phyloP scores from a whole-genome alignment of 2,329 filamentous ascomycete genomes.

The Cladosporium sp. region DNA sequence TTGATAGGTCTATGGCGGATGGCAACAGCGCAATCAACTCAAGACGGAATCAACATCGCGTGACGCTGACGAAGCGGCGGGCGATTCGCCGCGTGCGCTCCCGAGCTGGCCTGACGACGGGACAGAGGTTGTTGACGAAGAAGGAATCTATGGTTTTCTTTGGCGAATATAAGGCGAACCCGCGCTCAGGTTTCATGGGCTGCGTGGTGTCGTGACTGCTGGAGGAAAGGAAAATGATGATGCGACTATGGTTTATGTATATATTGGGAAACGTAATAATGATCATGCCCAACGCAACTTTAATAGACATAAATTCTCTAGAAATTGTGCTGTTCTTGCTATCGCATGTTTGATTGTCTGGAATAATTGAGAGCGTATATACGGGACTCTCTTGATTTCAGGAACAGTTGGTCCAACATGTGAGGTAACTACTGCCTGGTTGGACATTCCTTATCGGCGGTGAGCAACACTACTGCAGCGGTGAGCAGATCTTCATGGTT shows the following conservation, averaged over 20 bases:
- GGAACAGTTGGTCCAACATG: not conserved
- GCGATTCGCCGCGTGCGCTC: not conserved
- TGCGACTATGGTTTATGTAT: not conserved
- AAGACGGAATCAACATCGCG: not conserved
- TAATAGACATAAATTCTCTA: too few relatives aligned
- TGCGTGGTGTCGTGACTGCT: conserved; percentile 11
- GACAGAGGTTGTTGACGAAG: conserved; percentile 4
- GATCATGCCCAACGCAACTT: not conserved
- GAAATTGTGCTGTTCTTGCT: not conserved
- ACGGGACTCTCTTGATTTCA: not conserved
- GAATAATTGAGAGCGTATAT: not conserved
- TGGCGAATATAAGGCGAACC: conserved; percentile 9
- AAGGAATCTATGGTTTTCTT: conserved; percentile 16
- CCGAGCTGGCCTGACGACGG: not conserved
- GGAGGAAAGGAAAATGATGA: not conserved
- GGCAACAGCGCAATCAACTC: conserved; percentile 3
- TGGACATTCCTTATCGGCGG: not conserved
- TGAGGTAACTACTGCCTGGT: not conserved
- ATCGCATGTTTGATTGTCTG: not conserved
- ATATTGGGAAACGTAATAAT: not conserved
- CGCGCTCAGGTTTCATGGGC: not conserved
- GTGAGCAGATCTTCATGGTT: not conserved
- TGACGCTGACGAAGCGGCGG: not conserved
- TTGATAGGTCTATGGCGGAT: not conserved
- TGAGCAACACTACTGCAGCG: not conserved